Percentiles rank a stretch among this genome's conserved stretches.
phyloP scores from a whole-genome alignment of 441 rosid genomes.

The Viola pubescens region DNA sequence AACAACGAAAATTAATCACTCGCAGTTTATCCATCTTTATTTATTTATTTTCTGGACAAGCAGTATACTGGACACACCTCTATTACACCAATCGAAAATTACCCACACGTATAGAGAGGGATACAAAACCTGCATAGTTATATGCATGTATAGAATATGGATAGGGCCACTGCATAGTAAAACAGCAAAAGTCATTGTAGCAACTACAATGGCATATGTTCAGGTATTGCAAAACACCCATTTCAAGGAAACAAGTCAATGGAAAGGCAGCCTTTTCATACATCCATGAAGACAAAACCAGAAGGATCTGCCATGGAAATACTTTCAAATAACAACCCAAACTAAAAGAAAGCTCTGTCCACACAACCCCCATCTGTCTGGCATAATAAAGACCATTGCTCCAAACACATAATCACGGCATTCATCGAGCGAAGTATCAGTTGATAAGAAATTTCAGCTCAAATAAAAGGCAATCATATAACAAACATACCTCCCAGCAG shows the following conservation, averaged over 20 bases:
- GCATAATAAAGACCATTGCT: constrained; percentile 5
- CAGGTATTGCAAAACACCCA: too few relatives aligned
- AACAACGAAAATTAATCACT: constrained; percentile 6
- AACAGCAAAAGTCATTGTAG: background rate
- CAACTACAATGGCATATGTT: too few relatives aligned
- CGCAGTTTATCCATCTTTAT: background rate
- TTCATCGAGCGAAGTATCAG: too few relatives aligned
- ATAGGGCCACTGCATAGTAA: background rate
- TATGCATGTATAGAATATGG: background rate
- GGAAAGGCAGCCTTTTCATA: too few relatives aligned
- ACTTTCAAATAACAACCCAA: too few relatives aligned
- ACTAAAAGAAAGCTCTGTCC: too few relatives aligned
- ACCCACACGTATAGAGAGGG: background rate
- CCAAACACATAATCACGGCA: background rate
- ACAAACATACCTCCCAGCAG: constrained; percentile 75
- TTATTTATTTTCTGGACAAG: background rate
- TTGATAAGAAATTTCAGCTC: background rate
- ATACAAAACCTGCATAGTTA: background rate
- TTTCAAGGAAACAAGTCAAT: too few relatives aligned
- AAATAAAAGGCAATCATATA: background rate
- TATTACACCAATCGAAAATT: background rate
- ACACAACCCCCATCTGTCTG: background rate
- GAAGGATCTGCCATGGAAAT: too few relatives aligned
- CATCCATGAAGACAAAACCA: too few relatives aligned
- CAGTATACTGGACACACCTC: background rate